phyloP scores from a whole-genome alignment of 306 rosid species.

The Myrica gale region DNA sequence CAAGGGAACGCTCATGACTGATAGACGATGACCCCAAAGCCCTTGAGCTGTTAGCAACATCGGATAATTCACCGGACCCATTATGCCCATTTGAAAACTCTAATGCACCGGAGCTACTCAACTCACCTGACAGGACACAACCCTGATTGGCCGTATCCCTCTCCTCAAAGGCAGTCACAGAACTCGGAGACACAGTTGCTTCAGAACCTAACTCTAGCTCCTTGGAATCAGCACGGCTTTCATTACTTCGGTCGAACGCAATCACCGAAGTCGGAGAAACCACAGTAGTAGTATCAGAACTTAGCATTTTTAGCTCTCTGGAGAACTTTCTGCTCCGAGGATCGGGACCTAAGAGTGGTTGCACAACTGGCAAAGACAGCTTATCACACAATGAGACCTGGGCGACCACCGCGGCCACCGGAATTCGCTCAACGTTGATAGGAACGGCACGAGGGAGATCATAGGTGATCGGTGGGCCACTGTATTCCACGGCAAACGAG shows the following conservation, averaged over 20 bases:
- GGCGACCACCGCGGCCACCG: constrained; percentile 59
- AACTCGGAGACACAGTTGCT: constrained; percentile 65
- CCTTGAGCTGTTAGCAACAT: constrained; percentile 42
- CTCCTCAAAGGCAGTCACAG: constrained; percentile 73
- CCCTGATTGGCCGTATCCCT: constrained; percentile 44
- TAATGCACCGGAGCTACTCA: constrained; percentile 81
- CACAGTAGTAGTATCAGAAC: constrained; percentile 40
- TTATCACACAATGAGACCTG: constrained; percentile 48
- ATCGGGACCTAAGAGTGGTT: constrained; percentile 59
- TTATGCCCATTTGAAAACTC: constrained; percentile 56
- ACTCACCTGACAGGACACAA: constrained; percentile 57
- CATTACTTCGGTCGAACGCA: constrained; percentile 52
- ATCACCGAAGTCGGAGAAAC: constrained; percentile 79
- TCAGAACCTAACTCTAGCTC: constrained; percentile 48
- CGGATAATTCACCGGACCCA: constrained; percentile 51
- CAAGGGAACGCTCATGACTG: constrained; percentile 51
- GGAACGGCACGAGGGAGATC: constrained; percentile 78
- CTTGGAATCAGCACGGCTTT: constrained; percentile 34
- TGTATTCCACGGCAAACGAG: constrained; percentile 74
- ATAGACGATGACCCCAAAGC: constrained; percentile 34
- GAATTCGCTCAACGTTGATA: constrained; percentile 57
- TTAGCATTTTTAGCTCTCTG: constrained; percentile 47
- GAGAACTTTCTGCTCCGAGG: constrained; percentile 47
- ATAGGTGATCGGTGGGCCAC: constrained; percentile 66
- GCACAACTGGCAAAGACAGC: constrained; percentile 76